Evolutionary conservation across 192 early-diverging fungal species (phyloP), one percentile per base, ranked within the genome.

Genomic region (Coemansia sp.): DNA sequence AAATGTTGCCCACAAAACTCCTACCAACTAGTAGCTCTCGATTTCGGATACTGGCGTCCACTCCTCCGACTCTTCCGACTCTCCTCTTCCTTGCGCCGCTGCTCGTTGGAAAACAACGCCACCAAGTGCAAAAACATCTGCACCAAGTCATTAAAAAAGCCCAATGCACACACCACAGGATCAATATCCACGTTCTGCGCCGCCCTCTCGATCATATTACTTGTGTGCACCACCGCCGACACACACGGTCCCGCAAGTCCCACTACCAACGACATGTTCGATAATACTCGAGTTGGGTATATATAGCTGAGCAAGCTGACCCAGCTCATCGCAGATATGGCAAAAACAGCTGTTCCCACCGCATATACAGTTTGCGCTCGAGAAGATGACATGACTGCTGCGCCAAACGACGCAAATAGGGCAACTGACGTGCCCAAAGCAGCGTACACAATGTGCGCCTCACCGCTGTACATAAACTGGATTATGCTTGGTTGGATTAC

Each of bases 361-460:
- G 22, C 17, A 45, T 79, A 73, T 2, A 69, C 27, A 2, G 56
- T 51, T 51, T 68, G 73, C 3, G 58, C 10, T 15, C 60, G 15
- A 21, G 43, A 17, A 19, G 73, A 65, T 23, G 63, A 35, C 67
- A 75, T 65, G 1, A 64, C 63, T 3, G 52, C 67, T 35, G 54
- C 51, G 0, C 63, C 52, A 62, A 75, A 75, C 39, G 73, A 75
- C 25, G 47, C 67, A 59, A 75, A 75, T 24, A 75, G 48, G 5
- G 62, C 63, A 0, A 43, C 2, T 5, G 63, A 12, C 21, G 24
- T 15, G 0, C 62, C 73, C 37, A 66, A 37, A 2, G 73, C 73
- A 54, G 39, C 60, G 25, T 58, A 69, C n/a, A 74, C 66, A 1
- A 65, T 15, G 37, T 43, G 62, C 1, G 24, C 62, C 24, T 65